Percentiles rank a stretch among this genome's conserved stretches.
phyloP scores from a whole-genome alignment of 768 basidiomycete genomes.

The Cystobasidium ongulense region DNA sequence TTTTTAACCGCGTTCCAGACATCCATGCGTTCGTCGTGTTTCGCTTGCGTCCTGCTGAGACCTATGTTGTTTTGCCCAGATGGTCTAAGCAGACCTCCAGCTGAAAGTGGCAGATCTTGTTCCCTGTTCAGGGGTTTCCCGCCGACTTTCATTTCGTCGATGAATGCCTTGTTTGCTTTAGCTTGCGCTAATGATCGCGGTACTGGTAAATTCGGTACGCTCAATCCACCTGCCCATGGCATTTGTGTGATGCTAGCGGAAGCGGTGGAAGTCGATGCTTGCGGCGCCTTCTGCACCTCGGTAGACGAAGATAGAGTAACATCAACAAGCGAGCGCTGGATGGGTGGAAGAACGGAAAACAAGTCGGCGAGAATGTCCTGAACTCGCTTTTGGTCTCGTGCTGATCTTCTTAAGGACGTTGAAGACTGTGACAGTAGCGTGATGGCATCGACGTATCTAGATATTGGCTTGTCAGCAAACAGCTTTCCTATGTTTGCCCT shows the following conservation, averaged over 20 bases:
- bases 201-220: conserved; percentile 3
- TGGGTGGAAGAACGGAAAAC: conserved; percentile 18
- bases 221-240: conserved; percentile 8
- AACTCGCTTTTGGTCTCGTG: not conserved
- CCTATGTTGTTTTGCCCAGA: not conserved
- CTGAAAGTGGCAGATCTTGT: conserved; percentile 17
- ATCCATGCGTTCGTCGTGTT: not conserved
- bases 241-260: conserved; percentile 10
- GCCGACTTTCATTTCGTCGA: conserved; percentile 14
- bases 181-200: conserved; percentile 9
- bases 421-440: conserved; percentile 9
- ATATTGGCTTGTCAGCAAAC: not conserved
- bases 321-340: conserved; percentile 24
- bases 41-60: conserved; percentile 1
- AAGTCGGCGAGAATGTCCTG: conserved; percentile 12
- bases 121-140: not conserved
- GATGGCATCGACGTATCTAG: conserved; percentile 23
- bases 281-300: not conserved
- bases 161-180: not conserved
- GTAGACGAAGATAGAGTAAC: not conserved
- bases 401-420: not conserved
- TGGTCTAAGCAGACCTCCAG: conserved; percentile 7
- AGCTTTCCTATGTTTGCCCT: not conserved
- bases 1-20: not conserved
- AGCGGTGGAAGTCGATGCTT: not conserved